Evolutionary conservation across 2,329 filamentous ascomycete species (phyloP).

Genomic region (Penicillium sp.): DNA sequence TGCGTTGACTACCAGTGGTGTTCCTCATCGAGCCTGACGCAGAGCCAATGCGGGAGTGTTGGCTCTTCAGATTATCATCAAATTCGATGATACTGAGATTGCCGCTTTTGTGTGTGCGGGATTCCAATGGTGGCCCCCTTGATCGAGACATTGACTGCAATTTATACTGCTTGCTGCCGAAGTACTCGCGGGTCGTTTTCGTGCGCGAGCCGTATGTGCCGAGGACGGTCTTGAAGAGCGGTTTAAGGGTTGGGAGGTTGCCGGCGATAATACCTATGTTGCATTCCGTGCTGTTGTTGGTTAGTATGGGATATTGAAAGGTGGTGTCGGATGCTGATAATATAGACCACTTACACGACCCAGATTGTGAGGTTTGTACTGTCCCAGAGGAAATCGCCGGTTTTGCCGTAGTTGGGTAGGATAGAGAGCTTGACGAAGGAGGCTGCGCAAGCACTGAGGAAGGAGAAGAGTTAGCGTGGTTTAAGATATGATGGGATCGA

Average conservation of each 20-base stretch:
- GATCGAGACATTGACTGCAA: constrained; percentile 11
- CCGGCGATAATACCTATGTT: constrained; percentile 34
- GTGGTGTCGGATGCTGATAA: background rate
- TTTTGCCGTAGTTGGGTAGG: constrained; percentile 41
- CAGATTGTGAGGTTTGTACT: constrained; percentile 50
- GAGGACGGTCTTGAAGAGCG: constrained; percentile 30
- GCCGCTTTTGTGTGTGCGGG: background rate
- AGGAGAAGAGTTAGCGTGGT: background rate
- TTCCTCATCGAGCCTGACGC: background rate
- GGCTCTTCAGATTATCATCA: background rate
- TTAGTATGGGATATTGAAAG: background rate
- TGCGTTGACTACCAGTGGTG: background rate
- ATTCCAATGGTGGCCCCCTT: constrained; percentile 2
- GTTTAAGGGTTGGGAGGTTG: constrained; percentile 32
- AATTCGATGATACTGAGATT: background rate
- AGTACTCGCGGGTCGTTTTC: constrained; percentile 14
- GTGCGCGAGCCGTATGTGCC: constrained; percentile 18
- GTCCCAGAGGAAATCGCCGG: constrained; percentile 47
- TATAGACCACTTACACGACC: constrained; percentile 31
- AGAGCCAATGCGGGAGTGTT: background rate
- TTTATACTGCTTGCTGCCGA: constrained; percentile 12
- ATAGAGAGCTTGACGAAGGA: constrained; percentile 45
- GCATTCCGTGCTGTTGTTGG: constrained; percentile 22
- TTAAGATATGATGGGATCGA: background rate
- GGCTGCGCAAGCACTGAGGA: constrained; percentile 37